Conservation (phyloP, 2,329 filamentous ascomycete species). For the Botrytis paeoniae region DNA sequence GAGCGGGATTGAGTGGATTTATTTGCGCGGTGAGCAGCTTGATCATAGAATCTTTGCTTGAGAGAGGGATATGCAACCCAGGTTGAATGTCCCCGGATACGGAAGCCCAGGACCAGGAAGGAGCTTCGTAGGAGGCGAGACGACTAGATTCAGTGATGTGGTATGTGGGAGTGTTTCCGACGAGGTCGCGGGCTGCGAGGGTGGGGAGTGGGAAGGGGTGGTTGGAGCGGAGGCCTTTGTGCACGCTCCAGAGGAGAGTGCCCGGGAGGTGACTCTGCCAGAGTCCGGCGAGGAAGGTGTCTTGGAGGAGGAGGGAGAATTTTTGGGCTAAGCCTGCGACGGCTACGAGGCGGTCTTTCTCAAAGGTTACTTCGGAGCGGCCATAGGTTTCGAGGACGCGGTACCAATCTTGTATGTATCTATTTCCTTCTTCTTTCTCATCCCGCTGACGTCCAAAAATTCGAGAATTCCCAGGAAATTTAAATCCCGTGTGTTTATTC, state of each 20-base stretch:
- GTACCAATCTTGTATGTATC: not conserved
- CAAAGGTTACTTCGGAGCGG: not conserved
- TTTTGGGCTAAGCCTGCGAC: not conserved
- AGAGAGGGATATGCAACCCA: not conserved
- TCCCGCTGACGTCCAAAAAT: not conserved
- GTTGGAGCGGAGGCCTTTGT: not conserved
- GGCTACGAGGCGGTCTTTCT: not conserved
- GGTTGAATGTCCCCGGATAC: not conserved
- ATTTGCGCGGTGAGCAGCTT: not conserved
- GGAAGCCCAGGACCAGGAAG: not conserved
- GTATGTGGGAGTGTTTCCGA: not conserved
- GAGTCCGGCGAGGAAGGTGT: not conserved
- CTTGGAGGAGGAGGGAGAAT: not conserved
- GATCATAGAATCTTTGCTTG: not conserved
- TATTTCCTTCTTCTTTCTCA: not conserved
- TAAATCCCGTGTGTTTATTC: not conserved
- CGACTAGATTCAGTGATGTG: not conserved
- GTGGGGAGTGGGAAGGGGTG: not conserved
- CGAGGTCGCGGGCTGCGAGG: not conserved
- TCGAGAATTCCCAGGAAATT: not conserved
- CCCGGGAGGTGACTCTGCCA: not conserved
- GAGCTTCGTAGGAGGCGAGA: not conserved
- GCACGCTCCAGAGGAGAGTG: not conserved
- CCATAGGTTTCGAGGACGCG: not conserved
- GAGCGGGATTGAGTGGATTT: not conserved